A percentile compares a stretch with the other conserved stretches of the same genome.
phyloP scores from a whole-genome alignment of 148 eudicot genomes.

The Camellia granthamiana region DNA sequence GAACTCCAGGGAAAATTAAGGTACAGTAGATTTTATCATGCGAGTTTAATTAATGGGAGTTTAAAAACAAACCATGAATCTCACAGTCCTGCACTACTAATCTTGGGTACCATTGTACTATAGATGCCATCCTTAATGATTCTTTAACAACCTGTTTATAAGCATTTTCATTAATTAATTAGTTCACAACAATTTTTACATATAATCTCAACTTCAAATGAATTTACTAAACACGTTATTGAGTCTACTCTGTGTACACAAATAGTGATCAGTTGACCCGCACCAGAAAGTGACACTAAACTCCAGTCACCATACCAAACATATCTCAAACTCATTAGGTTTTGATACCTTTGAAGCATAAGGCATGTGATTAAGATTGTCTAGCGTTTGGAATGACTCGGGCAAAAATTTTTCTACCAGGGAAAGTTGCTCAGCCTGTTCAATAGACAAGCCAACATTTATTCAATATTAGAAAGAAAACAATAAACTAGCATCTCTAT shows the following conservation, averaged over 20 bases:
- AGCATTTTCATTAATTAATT: not conserved
- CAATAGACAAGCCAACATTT: not conserved
- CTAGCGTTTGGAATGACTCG: slow-evolving; percentile 23
- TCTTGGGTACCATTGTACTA: slow-evolving; percentile 57
- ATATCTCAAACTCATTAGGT: not conserved
- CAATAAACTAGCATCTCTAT: no score
- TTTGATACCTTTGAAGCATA: slow-evolving; percentile 40
- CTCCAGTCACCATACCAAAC: not conserved
- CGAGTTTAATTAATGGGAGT: no score
- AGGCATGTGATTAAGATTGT: slow-evolving; percentile 37
- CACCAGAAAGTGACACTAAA: no score
- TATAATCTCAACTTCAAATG: no score
- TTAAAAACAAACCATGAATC: slow-evolving; percentile 33
- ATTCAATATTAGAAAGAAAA: no score
- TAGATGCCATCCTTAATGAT: slow-evolving; percentile 48
- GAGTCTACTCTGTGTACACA: no score
- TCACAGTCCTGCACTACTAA: slow-evolving; percentile 35
- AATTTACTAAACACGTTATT: not conserved
- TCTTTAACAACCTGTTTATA: slow-evolving; percentile 38
- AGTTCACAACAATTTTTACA: no score
- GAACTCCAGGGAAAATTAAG: not conserved
- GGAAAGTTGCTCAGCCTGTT: slow-evolving; percentile 34
- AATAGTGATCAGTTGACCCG: no score
- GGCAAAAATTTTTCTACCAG: slow-evolving; percentile 14
- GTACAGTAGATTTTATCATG: not conserved